A percentile compares a stretch with the other conserved stretches of the same genome.
Conservation (phyloP, 208 protist genomes). For the Crithidia thermophila region DNA sequence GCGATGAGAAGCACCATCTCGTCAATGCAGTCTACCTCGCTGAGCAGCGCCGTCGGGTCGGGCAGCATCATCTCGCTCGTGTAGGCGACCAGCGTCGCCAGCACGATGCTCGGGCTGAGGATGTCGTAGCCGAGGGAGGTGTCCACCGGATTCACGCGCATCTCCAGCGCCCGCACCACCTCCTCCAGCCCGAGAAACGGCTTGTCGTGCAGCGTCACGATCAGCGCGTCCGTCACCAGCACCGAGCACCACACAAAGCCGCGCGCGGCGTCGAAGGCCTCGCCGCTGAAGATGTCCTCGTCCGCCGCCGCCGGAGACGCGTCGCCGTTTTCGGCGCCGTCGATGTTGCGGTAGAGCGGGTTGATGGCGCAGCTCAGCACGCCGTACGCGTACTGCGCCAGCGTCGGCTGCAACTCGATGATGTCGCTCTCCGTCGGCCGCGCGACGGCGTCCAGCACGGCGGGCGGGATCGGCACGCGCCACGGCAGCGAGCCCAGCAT, state of each 20-base stretch:
- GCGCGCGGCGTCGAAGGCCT: conserved; percentile 38
- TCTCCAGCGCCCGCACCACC: conserved; percentile 46
- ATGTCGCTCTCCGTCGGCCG: conserved; percentile 60
- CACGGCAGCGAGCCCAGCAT: conserved; percentile 39
- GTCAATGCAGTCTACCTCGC: conserved; percentile 85
- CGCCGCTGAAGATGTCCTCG: conserved; percentile 27
- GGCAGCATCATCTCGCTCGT: conserved; percentile 70
- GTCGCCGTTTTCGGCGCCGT: conserved; percentile 1
- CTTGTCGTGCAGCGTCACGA: conserved; percentile 70
- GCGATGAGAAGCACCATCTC: conserved; percentile 90
- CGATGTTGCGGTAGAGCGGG: conserved; percentile 24
- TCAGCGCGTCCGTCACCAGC: conserved; percentile 44
- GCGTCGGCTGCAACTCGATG: conserved; percentile 59
- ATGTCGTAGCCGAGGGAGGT: conserved; percentile 4
- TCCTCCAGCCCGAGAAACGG: conserved; percentile 63
- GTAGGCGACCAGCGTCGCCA: conserved; percentile 65
- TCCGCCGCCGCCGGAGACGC: conserved; percentile 16
- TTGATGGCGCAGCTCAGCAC: conserved; percentile 55
- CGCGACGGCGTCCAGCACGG: conserved; percentile 55
- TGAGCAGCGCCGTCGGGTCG: conserved; percentile 70
- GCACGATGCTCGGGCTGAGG: conserved; percentile 31
- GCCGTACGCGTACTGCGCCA: conserved; percentile 51
- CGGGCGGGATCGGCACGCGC: conserved; percentile 36
- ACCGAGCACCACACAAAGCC: conserved; percentile 63
- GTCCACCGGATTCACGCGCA: conserved; percentile 23